phyloP scores from a whole-genome alignment of 495 filamentous ascomycete genomes.

The Amphirosellinia nigrospora region DNA sequence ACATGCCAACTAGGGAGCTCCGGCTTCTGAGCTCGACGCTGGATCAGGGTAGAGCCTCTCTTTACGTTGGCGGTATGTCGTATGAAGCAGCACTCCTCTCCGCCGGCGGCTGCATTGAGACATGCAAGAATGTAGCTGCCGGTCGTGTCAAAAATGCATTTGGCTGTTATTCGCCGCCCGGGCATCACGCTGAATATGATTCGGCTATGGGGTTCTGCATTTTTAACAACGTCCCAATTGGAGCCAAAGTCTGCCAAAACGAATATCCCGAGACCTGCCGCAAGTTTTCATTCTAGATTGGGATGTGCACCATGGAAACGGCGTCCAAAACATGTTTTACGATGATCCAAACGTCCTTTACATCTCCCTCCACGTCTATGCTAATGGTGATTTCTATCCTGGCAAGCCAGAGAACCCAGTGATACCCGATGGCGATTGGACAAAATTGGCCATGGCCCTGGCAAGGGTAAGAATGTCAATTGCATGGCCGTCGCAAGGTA shows the following conservation, averaged over 20 bases:
- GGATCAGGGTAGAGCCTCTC: conserved; percentile 74
- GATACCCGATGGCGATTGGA: conserved; percentile 72
- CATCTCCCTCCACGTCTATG: conserved; percentile 92
- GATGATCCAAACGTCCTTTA: conserved; percentile 94
- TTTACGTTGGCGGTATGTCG: conserved; percentile 86
- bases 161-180: conserved; percentile 94
- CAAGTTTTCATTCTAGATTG: conserved; percentile 92
- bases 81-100: conserved; percentile 82
- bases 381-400: conserved; percentile 85
- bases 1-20: conserved; percentile 63
- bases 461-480: conserved; percentile 95
- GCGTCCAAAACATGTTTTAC: conserved; percentile 96
- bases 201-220: conserved; percentile 91
- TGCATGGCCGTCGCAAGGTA: conserved; percentile 87
- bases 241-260: conserved; percentile 79
- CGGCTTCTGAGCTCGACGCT: conserved; percentile 60
- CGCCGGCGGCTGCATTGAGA: conserved; percentile 95
- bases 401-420: conserved; percentile 64
- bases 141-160: conserved; percentile 90
- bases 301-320: conserved; percentile 90
- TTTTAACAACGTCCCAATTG: conserved; percentile 96
- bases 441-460: conserved; percentile 74
- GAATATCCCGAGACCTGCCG: conserved; percentile 78
- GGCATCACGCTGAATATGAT: conserved; percentile 90
- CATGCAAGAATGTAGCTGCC: conserved; percentile 79